phyloP scores from a whole-genome alignment of 2,329 filamentous ascomycete genomes.

The Botryotinia globosa region DNA sequence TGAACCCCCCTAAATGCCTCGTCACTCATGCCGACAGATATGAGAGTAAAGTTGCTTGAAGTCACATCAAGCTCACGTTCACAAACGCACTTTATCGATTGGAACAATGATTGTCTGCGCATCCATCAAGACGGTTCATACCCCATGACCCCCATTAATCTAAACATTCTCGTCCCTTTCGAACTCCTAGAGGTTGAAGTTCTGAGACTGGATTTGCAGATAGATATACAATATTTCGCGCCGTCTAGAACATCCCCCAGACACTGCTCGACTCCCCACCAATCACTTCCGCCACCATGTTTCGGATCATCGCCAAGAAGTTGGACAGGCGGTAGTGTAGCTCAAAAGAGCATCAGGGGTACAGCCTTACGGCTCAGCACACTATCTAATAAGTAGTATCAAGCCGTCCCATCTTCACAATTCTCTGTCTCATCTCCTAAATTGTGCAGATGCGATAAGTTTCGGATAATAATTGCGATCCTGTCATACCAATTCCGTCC shows the following conservation, averaged over 20 bases:
- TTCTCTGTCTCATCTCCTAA: background rate
- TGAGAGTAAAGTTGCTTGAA: background rate
- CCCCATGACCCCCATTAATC: background rate
- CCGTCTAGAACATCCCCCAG: background rate
- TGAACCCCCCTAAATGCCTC: background rate
- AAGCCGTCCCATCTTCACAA: background rate
- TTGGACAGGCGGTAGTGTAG: background rate
- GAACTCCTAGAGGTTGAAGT: background rate
- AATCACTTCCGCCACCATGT: slow-evolving; percentile 8
- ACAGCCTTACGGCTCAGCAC: slow-evolving; percentile 1
- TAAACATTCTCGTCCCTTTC: background rate
- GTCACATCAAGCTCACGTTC: background rate
- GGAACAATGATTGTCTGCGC: background rate
- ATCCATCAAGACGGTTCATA: background rate
- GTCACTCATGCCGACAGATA: background rate
- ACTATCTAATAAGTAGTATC: background rate
- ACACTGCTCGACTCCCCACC: background rate
- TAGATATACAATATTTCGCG: background rate
- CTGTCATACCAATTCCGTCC: background rate
- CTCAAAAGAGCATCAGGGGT: background rate
- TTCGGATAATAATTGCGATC: background rate
- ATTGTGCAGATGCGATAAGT: background rate
- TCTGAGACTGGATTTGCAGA: background rate
- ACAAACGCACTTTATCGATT: background rate
- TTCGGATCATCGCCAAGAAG: slow-evolving; percentile 6